phyloP scores from a whole-genome alignment of 2,329 filamentous ascomycete genomes.

The Botryotinia calthae region DNA sequence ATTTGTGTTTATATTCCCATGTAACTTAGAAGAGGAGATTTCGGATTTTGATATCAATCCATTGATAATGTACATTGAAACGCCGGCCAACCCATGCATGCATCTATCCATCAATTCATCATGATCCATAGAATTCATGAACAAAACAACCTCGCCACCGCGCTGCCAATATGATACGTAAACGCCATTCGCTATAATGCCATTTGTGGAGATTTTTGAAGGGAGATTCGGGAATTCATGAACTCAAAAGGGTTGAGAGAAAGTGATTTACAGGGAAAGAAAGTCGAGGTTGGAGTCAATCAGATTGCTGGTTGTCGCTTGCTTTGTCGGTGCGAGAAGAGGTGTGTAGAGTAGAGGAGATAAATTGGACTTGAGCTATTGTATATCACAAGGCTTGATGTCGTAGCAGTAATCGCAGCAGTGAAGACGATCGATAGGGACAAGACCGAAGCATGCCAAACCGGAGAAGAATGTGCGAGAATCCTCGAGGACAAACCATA shows the following conservation, averaged over 20 bases:
- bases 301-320: neutral
- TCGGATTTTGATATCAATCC: slow-evolving; percentile 13
- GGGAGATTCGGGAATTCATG: neutral
- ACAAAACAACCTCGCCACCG: slow-evolving; percentile 6
- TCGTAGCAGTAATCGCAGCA: neutral
- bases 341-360: neutral
- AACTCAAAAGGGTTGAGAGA: neutral
- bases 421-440: neutral
- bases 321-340: neutral
- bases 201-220: neutral
- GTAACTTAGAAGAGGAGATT: neutral
- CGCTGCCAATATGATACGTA: slow-evolving; percentile 3
- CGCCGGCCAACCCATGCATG: neutral
- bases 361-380: neutral
- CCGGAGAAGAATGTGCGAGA: no score
- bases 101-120: slow-evolving; percentile 9
- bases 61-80: slow-evolving; percentile 11
- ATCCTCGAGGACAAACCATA: neutral
- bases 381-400: neutral
- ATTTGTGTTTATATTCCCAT: neutral
- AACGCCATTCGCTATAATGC: slow-evolving; percentile 15
- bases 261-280: neutral
- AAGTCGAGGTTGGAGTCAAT: neutral
- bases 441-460: neutral
- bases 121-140: slow-evolving; percentile 4